A percentile compares a stretch with the other conserved stretches of the same genome.
These are phyloP conservation scores for Petunia secreta DNA, from an alignment of 257 asterid genomes.

Conservation along the genomic window DNA sequence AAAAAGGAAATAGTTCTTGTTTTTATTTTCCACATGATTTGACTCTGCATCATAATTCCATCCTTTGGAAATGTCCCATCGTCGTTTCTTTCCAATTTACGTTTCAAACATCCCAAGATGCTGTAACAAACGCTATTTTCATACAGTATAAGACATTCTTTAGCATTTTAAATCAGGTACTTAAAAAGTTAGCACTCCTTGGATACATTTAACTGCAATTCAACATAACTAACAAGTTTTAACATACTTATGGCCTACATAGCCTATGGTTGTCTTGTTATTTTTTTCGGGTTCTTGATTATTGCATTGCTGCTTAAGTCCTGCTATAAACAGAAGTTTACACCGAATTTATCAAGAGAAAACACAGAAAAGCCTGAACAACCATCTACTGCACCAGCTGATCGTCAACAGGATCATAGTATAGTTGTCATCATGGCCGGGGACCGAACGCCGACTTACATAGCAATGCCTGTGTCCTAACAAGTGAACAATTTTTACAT, in stretches of 20 bases:
- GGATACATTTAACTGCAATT: background rate
- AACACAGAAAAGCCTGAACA: conserved; percentile 19
- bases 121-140: background rate
- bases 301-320: conserved; percentile 13
- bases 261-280: conserved; percentile 11
- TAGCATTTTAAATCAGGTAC: conserved; percentile 4
- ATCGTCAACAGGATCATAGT: conserved; percentile 20
- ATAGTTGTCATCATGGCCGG: conserved; percentile 37
- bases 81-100: background rate
- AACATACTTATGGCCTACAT: background rate
- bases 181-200: background rate
- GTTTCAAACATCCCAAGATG: background rate
- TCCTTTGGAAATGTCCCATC: background rate
- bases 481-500: conserved; percentile 16
- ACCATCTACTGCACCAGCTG: background rate
- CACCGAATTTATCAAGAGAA: background rate
- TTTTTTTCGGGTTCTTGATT: conserved; percentile 26
- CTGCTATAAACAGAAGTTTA: conserved; percentile 15
- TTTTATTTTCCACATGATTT: background rate
- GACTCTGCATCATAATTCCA: background rate
- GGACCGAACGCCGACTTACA: conserved; percentile 29
- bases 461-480: conserved; percentile 34
- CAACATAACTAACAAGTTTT: conserved; percentile 1
- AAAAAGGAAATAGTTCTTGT: conserved; percentile 14
- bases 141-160: background rate